phyloP scores from a whole-genome alignment of 2,329 filamentous ascomycete species.

The Alternaria dauci region DNA sequence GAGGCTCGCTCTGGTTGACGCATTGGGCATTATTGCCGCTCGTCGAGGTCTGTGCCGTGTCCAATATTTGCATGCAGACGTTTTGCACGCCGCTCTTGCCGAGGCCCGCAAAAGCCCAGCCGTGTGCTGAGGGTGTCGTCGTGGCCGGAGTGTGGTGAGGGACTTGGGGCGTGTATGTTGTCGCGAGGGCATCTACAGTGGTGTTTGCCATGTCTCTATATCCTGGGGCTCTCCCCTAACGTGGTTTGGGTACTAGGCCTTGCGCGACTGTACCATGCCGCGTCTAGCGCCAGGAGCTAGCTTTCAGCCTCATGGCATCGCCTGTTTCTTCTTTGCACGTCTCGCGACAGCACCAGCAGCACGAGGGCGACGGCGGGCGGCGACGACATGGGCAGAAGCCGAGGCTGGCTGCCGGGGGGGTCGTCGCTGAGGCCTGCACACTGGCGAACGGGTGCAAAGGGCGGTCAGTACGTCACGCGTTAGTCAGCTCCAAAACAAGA shows the following conservation, averaged over 20 bases:
- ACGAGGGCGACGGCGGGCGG: slow-evolving; percentile 14
- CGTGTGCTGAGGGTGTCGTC: slow-evolving; percentile 14
- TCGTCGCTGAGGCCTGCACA: neutral
- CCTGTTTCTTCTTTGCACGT: slow-evolving; percentile 36
- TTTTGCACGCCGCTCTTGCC: slow-evolving; percentile 34
- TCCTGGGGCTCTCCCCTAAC: slow-evolving; percentile 27
- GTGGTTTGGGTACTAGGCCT: slow-evolving; percentile 34
- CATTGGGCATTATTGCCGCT: slow-evolving; percentile 42
- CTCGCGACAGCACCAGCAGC: slow-evolving; percentile 19
- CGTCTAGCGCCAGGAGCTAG: slow-evolving; percentile 40
- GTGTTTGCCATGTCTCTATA: slow-evolving; percentile 1
- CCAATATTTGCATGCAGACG: slow-evolving; percentile 47
- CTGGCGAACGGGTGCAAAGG: slow-evolving; percentile 17
- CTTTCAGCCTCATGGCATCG: slow-evolving; percentile 42
- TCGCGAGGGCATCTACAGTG: slow-evolving; percentile 4
- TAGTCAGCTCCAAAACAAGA: slow-evolving; percentile 26
- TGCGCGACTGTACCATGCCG: slow-evolving; percentile 27
- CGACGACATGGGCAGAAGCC: slow-evolving; percentile 4
- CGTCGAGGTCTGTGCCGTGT: slow-evolving; percentile 42
- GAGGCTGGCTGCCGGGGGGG: slow-evolving; percentile 3
- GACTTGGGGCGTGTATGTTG: slow-evolving; percentile 5
- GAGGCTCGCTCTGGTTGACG: slow-evolving; percentile 32
- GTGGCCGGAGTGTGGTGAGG: neutral
- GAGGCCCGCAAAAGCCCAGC: slow-evolving; percentile 24
- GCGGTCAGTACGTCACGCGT: slow-evolving; percentile 21